Evolutionary conservation across 2,329 filamentous ascomycete genomes (phyloP), one percentile per base, ranked within the genome.

Genomic region (Pseudogymnoascus sp.): DNA sequence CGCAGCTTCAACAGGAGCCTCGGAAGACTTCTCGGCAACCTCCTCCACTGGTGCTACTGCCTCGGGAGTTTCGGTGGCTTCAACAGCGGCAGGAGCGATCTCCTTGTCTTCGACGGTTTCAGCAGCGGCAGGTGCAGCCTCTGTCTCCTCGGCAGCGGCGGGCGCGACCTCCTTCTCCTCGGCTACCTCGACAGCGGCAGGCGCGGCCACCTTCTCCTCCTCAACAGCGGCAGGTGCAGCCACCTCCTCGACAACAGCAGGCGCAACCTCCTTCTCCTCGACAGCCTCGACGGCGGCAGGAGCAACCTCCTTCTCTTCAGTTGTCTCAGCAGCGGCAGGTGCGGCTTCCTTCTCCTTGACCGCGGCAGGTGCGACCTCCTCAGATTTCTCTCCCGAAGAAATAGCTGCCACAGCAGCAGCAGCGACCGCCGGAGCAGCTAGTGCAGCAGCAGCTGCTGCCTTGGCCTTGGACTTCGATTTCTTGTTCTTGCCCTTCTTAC

Each of bases 331-430:
- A 5, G n/a, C 15, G 7, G 46, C n/a, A 33, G 46, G 46, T 3
- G 46, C 26, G 2, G 10, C 26, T 9, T 53, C 46, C 26, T 33
- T 31, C 46, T 19, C 46, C 46, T 53, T 13, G 26, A 29, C 46
- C 3, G 6, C 42, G 13, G 23, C 44, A 50, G 46, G 46, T 2
- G 26, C 9, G 4, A 19, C 46, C 4, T 53, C 46, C 0, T n/a
- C 44, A 11, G 76, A 1, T 77, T 56, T 56, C 46, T 56, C n/a
- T 15, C 19, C n/a, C 9, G 26, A 10, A 42, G 59, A 26, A 42
- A 17, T 19, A 7, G 31, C 42, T 46, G 37, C 37, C 5, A 46
- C 42, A 46, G 23, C 37, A 13, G 23, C 37, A n/a, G 21, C 31
- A 19, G 60, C 37, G n/a, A 37, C 9, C 7, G 21, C 60, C 1